Conservation (phyloP, 805 yeast genomes). For the Wickerhamomyces tratensis region DNA sequence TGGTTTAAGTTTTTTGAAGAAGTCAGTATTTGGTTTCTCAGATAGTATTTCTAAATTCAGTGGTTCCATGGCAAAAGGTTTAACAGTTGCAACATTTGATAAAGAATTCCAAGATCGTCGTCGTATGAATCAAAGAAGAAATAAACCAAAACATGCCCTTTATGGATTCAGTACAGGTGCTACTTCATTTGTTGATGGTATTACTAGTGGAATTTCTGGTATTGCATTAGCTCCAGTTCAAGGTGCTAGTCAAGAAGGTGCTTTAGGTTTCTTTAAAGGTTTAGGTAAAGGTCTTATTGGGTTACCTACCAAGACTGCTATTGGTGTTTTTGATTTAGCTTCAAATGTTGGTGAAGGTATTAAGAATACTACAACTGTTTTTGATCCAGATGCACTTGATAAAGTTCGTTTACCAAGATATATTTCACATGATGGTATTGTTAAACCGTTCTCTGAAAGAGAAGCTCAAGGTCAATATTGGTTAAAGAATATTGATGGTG, state of each 20-base stretch:
- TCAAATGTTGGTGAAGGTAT: constrained; percentile 92
- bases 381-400: constrained; percentile 68
- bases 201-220: constrained; percentile 84
- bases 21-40: constrained; percentile 89
- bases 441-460: constrained; percentile 66
- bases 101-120: constrained; percentile 74
- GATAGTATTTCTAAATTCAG: constrained; percentile 91
- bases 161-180: constrained; percentile 85
- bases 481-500: constrained; percentile 79
- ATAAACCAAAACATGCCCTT: constrained; percentile 75
- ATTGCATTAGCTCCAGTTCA: constrained; percentile 84
- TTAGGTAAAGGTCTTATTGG: constrained; percentile 93
- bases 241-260: constrained; percentile 85
- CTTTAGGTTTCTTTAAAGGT: constrained; percentile 89
- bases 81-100: constrained; percentile 86
- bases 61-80: constrained; percentile 90
- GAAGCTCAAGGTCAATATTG: constrained; percentile 94
- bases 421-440: constrained; percentile 58
- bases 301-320: constrained; percentile 92
- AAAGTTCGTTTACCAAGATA: constrained; percentile 78
- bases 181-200: constrained; percentile 74
- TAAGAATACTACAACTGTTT: constrained; percentile 82
- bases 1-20: constrained; percentile 85
- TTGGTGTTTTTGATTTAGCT: constrained; percentile 89
- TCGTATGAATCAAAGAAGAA: constrained; percentile 62